phyloP scores from a whole-genome alignment of 768 basidiomycete genomes.

The Botryobasidium botryosum region DNA sequence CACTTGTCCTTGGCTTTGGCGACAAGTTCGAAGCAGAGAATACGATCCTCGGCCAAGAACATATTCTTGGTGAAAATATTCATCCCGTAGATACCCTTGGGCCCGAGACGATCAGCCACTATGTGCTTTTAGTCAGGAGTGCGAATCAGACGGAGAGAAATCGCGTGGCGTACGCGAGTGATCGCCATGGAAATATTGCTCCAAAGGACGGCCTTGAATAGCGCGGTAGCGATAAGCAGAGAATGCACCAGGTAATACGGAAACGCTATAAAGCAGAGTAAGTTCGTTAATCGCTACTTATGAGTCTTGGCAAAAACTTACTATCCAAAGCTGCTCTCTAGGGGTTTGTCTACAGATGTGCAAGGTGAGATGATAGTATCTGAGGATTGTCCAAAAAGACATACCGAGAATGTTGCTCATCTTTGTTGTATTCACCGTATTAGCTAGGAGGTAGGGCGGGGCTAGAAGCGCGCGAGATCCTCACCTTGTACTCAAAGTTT shows the following conservation, averaged over 20 bases:
- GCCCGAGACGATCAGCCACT: constrained; percentile 77
- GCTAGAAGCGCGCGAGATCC: background rate
- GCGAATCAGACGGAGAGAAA: background rate
- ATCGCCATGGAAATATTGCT: constrained; percentile 39
- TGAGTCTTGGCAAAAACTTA: no score
- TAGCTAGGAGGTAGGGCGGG: no score
- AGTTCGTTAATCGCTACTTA: no score
- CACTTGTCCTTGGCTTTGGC: constrained; percentile 77
- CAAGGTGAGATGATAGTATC: no score
- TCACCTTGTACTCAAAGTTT: constrained; percentile 69
- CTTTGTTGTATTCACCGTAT: no score
- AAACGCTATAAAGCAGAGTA: constrained; percentile 30
- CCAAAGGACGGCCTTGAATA: constrained; percentile 64
- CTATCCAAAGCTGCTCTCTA: constrained; percentile 92
- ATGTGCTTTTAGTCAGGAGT: constrained; percentile 17
- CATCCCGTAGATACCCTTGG: constrained; percentile 93
- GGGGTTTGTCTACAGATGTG: constrained; percentile 55
- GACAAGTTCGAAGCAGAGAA: constrained; percentile 91
- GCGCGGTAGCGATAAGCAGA: constrained; percentile 91
- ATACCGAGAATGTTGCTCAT: constrained; percentile 90
- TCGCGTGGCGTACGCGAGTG: constrained; percentile 17
- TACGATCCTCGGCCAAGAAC: constrained; percentile 77
- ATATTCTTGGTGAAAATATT: constrained; percentile 91
- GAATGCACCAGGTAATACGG: constrained; percentile 91
- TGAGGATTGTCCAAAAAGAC: constrained; percentile 11